A percentile compares a stretch with the other conserved stretches of the same genome.
Evolutionary conservation across 495 filamentous ascomycete genomes (phyloP).

Genomic region (Chaetomium fimeti): DNA sequence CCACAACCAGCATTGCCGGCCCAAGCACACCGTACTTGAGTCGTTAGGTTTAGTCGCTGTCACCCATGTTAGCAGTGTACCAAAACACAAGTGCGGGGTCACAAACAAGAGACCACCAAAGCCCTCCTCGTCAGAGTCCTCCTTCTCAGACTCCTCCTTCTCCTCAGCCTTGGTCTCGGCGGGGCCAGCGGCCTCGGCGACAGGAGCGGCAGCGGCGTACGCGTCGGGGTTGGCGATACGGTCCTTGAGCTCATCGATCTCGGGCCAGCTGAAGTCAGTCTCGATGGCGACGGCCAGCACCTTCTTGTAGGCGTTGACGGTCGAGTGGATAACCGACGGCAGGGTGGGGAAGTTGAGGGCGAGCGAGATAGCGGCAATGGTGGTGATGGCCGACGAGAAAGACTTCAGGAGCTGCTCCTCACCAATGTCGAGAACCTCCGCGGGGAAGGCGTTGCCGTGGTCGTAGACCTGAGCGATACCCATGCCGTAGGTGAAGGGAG

Average conservation of each 20-base stretch:
- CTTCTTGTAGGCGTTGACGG: constrained; percentile 98
- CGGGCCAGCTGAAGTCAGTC: constrained; percentile 92
- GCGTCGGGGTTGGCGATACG: constrained; percentile 97
- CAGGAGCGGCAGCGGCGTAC: constrained; percentile 78
- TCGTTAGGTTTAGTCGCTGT: constrained; percentile 46
- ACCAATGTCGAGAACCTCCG: constrained; percentile 84
- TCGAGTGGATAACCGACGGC: constrained; percentile 91
- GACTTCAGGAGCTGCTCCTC: constrained; percentile 86
- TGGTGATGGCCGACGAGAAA: constrained; percentile 76
- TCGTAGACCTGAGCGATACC: constrained; percentile 94
- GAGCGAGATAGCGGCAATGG: constrained; percentile 87
- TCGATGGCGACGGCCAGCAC: constrained; percentile 83
- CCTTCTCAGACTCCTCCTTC: constrained; percentile 61
- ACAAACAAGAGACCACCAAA: constrained; percentile 73
- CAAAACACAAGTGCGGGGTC: constrained; percentile 6
- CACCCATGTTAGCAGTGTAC: constrained; percentile 25
- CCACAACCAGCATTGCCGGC: constrained; percentile 40
- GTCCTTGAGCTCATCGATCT: constrained; percentile 97
- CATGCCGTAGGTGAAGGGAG: constrained; percentile 99
- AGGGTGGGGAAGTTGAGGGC: constrained; percentile 92
- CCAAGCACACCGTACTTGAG: constrained; percentile 36
- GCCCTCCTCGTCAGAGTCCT: constrained; percentile 55
- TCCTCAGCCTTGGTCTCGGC: constrained; percentile 59
- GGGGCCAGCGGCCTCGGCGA: constrained; percentile 52
- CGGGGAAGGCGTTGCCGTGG: constrained; percentile 83